Conservation (phyloP, 768 basidiomycete genomes). For the Hypsizygus marmoreus region DNA sequence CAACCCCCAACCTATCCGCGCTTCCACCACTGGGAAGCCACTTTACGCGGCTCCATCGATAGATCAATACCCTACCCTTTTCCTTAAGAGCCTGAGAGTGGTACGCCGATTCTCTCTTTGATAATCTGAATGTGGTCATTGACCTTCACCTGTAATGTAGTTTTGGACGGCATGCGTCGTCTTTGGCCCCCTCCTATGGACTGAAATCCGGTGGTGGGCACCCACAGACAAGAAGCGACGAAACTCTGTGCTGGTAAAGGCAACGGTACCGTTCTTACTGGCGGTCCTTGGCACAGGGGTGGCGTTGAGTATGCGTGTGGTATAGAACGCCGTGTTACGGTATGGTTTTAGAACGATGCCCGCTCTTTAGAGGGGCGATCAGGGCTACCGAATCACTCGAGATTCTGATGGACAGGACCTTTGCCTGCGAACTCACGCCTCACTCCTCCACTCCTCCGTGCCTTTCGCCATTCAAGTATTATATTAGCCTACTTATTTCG, state of each 20-base stretch:
- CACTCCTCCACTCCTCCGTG: too few relatives aligned
- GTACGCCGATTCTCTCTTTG: slow-evolving; percentile 46
- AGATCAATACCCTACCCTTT: slow-evolving; percentile 68
- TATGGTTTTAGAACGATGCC: too few relatives aligned
- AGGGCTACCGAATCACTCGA: too few relatives aligned
- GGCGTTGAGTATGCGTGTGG: not conserved
- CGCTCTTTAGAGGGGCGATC: too few relatives aligned
- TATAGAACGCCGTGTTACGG: too few relatives aligned
- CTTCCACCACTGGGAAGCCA: slow-evolving; percentile 30
- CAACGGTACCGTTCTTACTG: not conserved
- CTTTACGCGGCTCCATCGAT: slow-evolving; percentile 44
- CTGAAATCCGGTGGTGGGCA: slow-evolving; percentile 79
- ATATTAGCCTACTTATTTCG: too few relatives aligned
- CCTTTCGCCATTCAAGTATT: too few relatives aligned
- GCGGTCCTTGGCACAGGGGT: not conserved
- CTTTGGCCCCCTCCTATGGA: slow-evolving; percentile 85
- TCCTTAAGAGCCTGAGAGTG: slow-evolving; percentile 63
- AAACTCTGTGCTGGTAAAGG: not conserved
- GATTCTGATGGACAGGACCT: too few relatives aligned
- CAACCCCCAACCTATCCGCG: slow-evolving; percentile 32
- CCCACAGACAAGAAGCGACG: slow-evolving; percentile 18
- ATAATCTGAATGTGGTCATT: not conserved
- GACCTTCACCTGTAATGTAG: too few relatives aligned
- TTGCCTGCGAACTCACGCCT: too few relatives aligned
- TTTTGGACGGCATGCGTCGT: slow-evolving; percentile 93